These are phyloP conservation scores for Tetrapisispora namnaoensis DNA, from an alignment of 805 yeast species.

Conservation along the genomic window DNA sequence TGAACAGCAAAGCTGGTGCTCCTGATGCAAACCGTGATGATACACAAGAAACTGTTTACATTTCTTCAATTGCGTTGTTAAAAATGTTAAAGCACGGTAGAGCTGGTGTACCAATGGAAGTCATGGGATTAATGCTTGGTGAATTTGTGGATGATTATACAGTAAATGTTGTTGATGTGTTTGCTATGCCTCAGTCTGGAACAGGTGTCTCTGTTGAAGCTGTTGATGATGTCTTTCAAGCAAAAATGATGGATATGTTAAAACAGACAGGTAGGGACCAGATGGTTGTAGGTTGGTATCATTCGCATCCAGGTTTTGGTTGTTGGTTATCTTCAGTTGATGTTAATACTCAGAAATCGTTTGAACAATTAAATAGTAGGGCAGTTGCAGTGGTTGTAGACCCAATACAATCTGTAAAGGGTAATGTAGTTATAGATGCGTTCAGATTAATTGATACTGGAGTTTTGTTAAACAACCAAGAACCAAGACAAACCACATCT, in stretches of 20 bases:
- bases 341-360: slow-evolving; percentile 95
- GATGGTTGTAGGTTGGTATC: slow-evolving; percentile 99
- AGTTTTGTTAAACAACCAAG: slow-evolving; percentile 88
- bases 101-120: slow-evolving; percentile 81
- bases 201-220: slow-evolving; percentile 99
- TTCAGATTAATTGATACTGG: slow-evolving; percentile 87
- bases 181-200: slow-evolving; percentile 98
- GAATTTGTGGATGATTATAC: slow-evolving; percentile 97
- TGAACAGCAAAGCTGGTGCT: slow-evolving; percentile 32
- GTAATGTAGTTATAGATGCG: slow-evolving; percentile 98
- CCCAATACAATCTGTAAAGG: slow-evolving; percentile 97
- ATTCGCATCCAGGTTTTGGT: slow-evolving; percentile 99
- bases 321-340: slow-evolving; percentile 98
- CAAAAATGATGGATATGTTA: slow-evolving; percentile 99
- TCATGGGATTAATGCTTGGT: slow-evolving; percentile 97
- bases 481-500: slow-evolving; percentile 95
- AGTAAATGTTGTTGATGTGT: slow-evolving; percentile 93
- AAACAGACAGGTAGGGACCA: slow-evolving; percentile 98
- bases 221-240: slow-evolving; percentile 97
- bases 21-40: slow-evolving; percentile 80
- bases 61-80: slow-evolving; percentile 86
- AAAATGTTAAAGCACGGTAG: slow-evolving; percentile 98
- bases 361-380: slow-evolving; percentile 88
- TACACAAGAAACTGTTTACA: slow-evolving; percentile 92
- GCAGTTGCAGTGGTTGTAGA: slow-evolving; percentile 98